phyloP scores from a whole-genome alignment of 768 basidiomycete genomes.

The Tulasnella sp. region DNA sequence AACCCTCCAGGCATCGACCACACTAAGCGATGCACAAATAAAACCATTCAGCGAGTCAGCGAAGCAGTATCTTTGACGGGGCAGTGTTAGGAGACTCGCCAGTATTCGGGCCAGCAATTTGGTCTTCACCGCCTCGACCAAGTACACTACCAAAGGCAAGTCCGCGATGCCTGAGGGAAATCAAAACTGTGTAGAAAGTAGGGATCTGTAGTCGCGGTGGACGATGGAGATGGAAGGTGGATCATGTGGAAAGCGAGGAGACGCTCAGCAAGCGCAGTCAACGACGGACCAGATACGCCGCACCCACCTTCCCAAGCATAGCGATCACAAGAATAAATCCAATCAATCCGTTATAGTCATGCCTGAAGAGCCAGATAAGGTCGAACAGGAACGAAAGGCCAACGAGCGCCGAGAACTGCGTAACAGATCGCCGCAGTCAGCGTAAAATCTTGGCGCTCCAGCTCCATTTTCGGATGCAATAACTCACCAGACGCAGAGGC shows the following conservation, averaged over 20 bases:
- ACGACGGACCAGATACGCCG: neutral
- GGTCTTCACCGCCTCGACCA: conserved; percentile 45
- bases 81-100: conserved; percentile 7
- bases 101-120: conserved; percentile 46
- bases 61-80: neutral
- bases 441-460: neutral
- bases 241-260: neutral
- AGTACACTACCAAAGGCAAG: conserved; percentile 52
- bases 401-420: conserved; percentile 63
- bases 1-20: conserved; percentile 79
- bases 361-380: conserved; percentile 54
- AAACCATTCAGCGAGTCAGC: neutral
- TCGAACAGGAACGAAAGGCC: conserved; percentile 63
- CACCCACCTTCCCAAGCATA: conserved; percentile 55
- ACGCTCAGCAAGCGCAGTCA: neutral
- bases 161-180: conserved; percentile 57
- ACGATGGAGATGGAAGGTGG: neutral
- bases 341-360: conserved; percentile 55
- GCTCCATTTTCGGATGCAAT: neutral
- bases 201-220: conserved; percentile 49
- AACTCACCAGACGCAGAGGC: conserved; percentile 59
- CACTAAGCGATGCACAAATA: conserved; percentile 43
- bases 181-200: conserved; percentile 51
- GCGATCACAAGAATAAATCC: conserved; percentile 55
- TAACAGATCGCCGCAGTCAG: neutral